A percentile compares a stretch with the other conserved stretches of the same genome.
These are phyloP conservation scores for Mrakia blollopis DNA, from an alignment of 768 basidiomycete species.

Conservation along the genomic window DNA sequence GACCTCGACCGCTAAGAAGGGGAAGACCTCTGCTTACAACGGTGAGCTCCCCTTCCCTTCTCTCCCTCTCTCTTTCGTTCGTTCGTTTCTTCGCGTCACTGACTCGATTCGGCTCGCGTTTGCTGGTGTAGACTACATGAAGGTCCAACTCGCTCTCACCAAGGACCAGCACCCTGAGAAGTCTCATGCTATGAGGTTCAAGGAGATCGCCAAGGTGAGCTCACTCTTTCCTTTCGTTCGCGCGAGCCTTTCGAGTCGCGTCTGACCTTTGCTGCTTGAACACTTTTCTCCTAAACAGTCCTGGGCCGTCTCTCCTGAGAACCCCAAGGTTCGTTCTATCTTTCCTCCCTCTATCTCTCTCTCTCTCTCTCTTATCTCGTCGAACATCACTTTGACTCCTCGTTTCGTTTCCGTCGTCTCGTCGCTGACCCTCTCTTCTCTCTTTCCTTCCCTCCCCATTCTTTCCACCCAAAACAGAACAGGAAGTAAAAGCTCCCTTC, in stretches of 20 bases:
- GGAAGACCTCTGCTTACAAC: neutral
- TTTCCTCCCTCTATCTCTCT: neutral
- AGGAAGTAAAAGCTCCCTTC: neutral
- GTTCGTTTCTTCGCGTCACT: neutral
- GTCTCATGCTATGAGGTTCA: neutral
- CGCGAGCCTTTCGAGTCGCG: neutral
- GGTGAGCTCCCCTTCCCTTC: neutral
- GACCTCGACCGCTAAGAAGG: constrained; percentile 11
- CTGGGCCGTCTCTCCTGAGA: constrained; percentile 9
- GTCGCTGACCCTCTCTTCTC: neutral
- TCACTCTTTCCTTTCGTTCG: neutral
- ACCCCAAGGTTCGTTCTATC: constrained; percentile 5
- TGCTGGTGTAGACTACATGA: neutral
- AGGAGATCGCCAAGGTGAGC: constrained; percentile 5
- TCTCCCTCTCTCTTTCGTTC: neutral
- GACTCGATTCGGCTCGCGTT: neutral
- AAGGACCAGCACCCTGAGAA: neutral
- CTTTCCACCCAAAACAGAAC: neutral
- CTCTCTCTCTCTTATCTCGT: too few species aligned
- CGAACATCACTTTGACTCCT: neutral
- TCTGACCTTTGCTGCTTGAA: neutral
- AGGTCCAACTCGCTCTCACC: constrained; percentile 1
- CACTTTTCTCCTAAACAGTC: neutral
- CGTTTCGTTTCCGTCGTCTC: neutral
- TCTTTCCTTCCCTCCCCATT: neutral